These are phyloP conservation scores for Chlorophyllum brunneum DNA, from an alignment of 768 basidiomycete genomes.

Conservation along the genomic window DNA sequence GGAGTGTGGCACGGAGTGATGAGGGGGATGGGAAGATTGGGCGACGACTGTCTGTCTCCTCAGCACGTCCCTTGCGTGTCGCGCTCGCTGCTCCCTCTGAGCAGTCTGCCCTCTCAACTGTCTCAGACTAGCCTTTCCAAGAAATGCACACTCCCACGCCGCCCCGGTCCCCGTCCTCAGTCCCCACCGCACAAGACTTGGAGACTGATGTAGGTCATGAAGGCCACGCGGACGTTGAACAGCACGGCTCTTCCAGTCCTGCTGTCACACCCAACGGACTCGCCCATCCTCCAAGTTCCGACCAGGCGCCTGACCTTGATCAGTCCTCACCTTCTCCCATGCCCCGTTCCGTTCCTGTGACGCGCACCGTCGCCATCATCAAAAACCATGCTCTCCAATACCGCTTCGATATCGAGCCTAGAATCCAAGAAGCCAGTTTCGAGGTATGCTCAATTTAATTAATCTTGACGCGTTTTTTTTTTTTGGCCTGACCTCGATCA, in stretches of 20 bases:
- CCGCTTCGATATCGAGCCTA: slow-evolving; percentile 76
- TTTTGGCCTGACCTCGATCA: slow-evolving; percentile 12
- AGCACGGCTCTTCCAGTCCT: not conserved
- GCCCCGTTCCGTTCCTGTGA: slow-evolving; percentile 22
- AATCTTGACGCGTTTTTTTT: too few relatives aligned
- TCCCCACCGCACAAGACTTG: not conserved
- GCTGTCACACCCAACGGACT: slow-evolving; percentile 2
- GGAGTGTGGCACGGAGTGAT: slow-evolving; percentile 1
- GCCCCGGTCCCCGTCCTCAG: not conserved
- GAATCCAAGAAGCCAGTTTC: slow-evolving; percentile 77
- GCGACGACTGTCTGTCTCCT: too few relatives aligned
- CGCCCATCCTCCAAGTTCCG: not conserved
- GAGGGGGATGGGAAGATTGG: not conserved
- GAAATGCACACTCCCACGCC: slow-evolving; percentile 7
- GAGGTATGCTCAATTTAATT: slow-evolving; percentile 47
- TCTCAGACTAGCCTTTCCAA: not conserved
- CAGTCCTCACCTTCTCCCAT: not conserved
- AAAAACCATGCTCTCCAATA: slow-evolving; percentile 72
- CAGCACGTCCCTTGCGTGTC: not conserved
- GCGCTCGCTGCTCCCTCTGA: not conserved
- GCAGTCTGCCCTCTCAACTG: not conserved
- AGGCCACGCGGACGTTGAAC: not conserved
- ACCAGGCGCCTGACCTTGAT: not conserved
- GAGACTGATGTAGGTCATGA: not conserved
- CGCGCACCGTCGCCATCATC: slow-evolving; percentile 80